Percentiles rank a stretch among this genome's conserved stretches.
Conservation (phyloP, 1,284 basidiomycete genomes). For the Trametes hirsuta region DNA sequence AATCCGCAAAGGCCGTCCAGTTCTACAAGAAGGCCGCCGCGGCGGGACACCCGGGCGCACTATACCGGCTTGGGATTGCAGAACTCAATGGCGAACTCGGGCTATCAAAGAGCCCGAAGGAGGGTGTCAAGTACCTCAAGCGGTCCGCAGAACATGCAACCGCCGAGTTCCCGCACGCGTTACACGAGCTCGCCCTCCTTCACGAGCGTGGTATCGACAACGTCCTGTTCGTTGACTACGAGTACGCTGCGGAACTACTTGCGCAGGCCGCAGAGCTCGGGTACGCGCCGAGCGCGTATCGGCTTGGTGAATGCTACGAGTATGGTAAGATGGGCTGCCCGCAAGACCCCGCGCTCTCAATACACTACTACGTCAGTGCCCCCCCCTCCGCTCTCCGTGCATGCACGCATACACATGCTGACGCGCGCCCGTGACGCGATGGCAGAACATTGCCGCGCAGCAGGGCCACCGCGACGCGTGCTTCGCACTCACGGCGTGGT, state of each 20-base stretch:
- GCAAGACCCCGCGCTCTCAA: slow-evolving; percentile 95
- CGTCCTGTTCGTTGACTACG: slow-evolving; percentile 94
- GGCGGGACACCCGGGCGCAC: slow-evolving; percentile 89
- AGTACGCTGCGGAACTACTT: slow-evolving; percentile 93
- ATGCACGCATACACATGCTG: slow-evolving; percentile 7
- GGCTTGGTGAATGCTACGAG: slow-evolving; percentile 98
- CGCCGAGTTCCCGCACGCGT: slow-evolving; percentile 93
- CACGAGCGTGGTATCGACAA: slow-evolving; percentile 97
- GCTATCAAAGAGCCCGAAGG: slow-evolving; percentile 85
- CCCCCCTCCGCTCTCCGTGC: background rate
- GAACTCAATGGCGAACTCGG: slow-evolving; percentile 97
- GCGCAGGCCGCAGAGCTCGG: slow-evolving; percentile 96
- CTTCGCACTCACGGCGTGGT: slow-evolving; percentile 98
- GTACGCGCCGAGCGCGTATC: slow-evolving; percentile 95
- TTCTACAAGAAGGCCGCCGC: slow-evolving; percentile 96
- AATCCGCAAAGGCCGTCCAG: slow-evolving; percentile 89
- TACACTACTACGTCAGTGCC: slow-evolving; percentile 92
- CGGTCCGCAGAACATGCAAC: slow-evolving; percentile 94
- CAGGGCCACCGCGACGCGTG: slow-evolving; percentile 97
- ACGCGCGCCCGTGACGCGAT: slow-evolving; percentile 9
- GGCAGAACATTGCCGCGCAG: slow-evolving; percentile 95
- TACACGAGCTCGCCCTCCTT: slow-evolving; percentile 93
- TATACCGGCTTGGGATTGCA: slow-evolving; percentile 95
- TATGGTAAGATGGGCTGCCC: slow-evolving; percentile 99
- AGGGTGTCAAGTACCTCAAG: slow-evolving; percentile 99